Percentiles rank a stretch among this genome's conserved stretches.
These are phyloP conservation scores for Kwoniella sp. DNA, from an alignment of 768 basidiomycete species.

Conservation along the genomic window DNA sequence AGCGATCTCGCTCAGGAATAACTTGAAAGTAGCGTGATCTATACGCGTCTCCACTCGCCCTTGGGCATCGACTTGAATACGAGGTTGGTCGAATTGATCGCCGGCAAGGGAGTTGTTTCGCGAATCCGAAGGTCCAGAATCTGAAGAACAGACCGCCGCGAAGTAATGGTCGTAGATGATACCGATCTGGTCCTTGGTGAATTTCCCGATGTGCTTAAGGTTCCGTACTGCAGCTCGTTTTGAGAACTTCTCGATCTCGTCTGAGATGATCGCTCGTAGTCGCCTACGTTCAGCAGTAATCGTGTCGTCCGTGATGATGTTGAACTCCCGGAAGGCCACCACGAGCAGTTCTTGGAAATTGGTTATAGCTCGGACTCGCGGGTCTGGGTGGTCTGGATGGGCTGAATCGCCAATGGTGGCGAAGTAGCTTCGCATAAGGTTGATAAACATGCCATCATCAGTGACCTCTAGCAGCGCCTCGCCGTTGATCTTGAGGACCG, in stretches of 20 bases:
- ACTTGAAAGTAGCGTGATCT: constrained; percentile 74
- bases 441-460: constrained; percentile 94
- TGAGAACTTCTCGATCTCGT: constrained; percentile 88
- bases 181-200: constrained; percentile 80
- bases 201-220: constrained; percentile 69
- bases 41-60: constrained; percentile 88
- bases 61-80: constrained; percentile 53
- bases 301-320: constrained; percentile 89
- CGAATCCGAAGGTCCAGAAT: constrained; percentile 9
- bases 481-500: constrained; percentile 96
- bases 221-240: constrained; percentile 88
- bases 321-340: constrained; percentile 96
- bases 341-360: constrained; percentile 95
- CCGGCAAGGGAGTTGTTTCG: constrained; percentile 11
- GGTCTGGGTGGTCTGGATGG: constrained; percentile 80
- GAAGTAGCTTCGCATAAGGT: constrained; percentile 93
- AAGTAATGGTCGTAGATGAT: constrained; percentile 82
- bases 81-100: constrained; percentile 42
- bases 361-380: constrained; percentile 85
- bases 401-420: constrained; percentile 88
- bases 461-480: constrained; percentile 85
- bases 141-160: constrained; percentile 54
- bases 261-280: constrained; percentile 82
- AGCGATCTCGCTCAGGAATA: constrained; percentile 84
- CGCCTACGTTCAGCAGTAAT: constrained; percentile 79